Conservation (phyloP, 495 filamentous ascomycete genomes). For the Neurospora sp. region DNA sequence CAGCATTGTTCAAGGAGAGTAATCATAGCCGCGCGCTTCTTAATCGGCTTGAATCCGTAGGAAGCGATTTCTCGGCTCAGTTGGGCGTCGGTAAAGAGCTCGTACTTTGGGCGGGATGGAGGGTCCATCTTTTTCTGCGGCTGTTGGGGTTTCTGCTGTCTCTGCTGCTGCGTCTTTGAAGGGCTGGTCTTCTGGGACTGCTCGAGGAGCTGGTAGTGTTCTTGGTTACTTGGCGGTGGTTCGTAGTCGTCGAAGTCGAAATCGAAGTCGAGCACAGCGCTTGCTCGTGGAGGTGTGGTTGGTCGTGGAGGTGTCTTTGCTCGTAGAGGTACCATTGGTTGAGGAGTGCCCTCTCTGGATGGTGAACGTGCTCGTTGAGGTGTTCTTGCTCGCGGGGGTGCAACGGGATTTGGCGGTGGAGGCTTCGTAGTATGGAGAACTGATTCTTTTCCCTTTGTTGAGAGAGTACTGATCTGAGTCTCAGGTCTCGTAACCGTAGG, state of each 20-base stretch:
- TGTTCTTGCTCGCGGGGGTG: neutral
- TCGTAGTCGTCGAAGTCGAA: slow-evolving; percentile 7
- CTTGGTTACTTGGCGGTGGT: slow-evolving; percentile 25
- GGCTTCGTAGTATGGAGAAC: neutral
- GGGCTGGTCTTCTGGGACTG: slow-evolving; percentile 10
- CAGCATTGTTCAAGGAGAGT: slow-evolving; percentile 64
- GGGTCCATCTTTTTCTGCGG: slow-evolving; percentile 10
- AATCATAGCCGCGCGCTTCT: slow-evolving; percentile 60
- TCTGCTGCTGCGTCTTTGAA: neutral
- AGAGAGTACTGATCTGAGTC: neutral
- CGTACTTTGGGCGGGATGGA: slow-evolving; percentile 45
- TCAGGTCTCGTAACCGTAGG: neutral
- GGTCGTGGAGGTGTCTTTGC: neutral
- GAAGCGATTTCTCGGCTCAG: slow-evolving; percentile 50
- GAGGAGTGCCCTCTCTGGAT: no score
- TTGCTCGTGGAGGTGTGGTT: neutral
- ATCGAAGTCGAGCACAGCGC: neutral
- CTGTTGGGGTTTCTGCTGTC: neutral
- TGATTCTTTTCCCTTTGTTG: neutral
- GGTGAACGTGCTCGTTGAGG: neutral
- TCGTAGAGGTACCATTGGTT: no score
- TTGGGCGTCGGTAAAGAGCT: slow-evolving; percentile 51
- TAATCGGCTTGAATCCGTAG: slow-evolving; percentile 69
- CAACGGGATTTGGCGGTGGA: neutral
- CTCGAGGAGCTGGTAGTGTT: slow-evolving; percentile 15